A percentile compares a stretch with the other conserved stretches of the same genome.
Evolutionary conservation across 2,329 filamentous ascomycete species (phyloP).

Genomic region (Pseudocercospora macadamiae): DNA sequence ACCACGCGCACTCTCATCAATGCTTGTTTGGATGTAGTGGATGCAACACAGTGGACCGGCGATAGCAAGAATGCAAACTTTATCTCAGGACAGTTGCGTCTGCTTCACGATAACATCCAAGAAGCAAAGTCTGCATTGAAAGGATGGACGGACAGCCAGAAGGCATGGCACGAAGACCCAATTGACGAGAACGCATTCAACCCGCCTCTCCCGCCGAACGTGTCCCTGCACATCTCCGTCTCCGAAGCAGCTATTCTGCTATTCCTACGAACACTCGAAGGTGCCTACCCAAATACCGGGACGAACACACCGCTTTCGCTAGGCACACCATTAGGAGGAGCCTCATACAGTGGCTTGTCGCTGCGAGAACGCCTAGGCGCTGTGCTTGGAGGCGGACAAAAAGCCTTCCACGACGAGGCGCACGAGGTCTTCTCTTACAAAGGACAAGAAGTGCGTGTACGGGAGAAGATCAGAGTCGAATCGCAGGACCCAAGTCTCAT

Average conservation of each 20-base stretch:
- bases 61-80: slow-evolving; percentile 62
- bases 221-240: slow-evolving; percentile 71
- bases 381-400: slow-evolving; percentile 47
- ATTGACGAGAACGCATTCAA: slow-evolving; percentile 61
- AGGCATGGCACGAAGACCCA: slow-evolving; percentile 60
- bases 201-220: slow-evolving; percentile 63
- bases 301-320: slow-evolving; percentile 38
- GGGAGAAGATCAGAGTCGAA: slow-evolving; percentile 87
- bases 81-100: slow-evolving; percentile 60
- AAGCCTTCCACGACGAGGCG: slow-evolving; percentile 63
- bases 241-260: slow-evolving; percentile 60
- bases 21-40: slow-evolving; percentile 79
- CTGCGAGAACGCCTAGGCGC: slow-evolving; percentile 59
- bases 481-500: slow-evolving; percentile 86
- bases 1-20: slow-evolving; percentile 77
- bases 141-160: slow-evolving; percentile 55
- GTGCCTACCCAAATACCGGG: slow-evolving; percentile 36
- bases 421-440: slow-evolving; percentile 73
- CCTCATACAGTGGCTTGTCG: slow-evolving; percentile 58
- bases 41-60: slow-evolving; percentile 73
- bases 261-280: slow-evolving; percentile 71
- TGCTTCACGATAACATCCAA: slow-evolving; percentile 63
- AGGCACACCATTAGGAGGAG: slow-evolving; percentile 13
- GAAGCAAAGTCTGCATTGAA: slow-evolving; percentile 64
- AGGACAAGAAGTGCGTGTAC: slow-evolving; percentile 76